These are phyloP conservation scores for Acer saccharum DNA, from an alignment of 345 rosid species.

Conservation along the genomic window DNA sequence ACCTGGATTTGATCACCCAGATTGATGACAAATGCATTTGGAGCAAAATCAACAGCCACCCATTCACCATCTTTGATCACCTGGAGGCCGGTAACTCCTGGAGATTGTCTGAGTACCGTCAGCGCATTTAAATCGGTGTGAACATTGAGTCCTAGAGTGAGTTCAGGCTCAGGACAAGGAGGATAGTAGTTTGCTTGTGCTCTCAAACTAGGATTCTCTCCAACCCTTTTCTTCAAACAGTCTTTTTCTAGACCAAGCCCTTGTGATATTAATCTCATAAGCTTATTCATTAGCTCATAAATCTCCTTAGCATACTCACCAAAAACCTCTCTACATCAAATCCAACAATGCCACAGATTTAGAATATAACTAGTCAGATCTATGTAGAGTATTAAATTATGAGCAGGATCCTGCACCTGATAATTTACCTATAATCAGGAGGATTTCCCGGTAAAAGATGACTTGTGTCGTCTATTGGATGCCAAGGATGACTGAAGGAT, in stretches of 20 bases:
- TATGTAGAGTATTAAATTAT: not conserved
- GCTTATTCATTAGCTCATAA: slow-evolving; percentile 17
- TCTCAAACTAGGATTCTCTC: slow-evolving; percentile 1
- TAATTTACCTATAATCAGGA: slow-evolving; percentile 15
- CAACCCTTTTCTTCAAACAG: slow-evolving; percentile 8
- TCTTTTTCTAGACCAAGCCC: slow-evolving; percentile 26
- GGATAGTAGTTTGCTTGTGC: slow-evolving; percentile 28
- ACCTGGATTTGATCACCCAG: slow-evolving; percentile 34
- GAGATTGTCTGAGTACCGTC: slow-evolving; percentile 22
- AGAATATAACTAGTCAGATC: not conserved
- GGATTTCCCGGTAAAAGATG: slow-evolving; percentile 25
- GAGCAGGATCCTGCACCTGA: not conserved
- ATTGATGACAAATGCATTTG: slow-evolving; percentile 31
- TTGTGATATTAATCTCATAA: slow-evolving; percentile 28
- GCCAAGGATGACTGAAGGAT: slow-evolving; percentile 21
- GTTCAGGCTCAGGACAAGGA: slow-evolving; percentile 32
- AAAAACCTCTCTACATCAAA: slow-evolving; percentile 13
- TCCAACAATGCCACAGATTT: not conserved
- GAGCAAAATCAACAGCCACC: slow-evolving; percentile 21
- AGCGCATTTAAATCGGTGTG: slow-evolving; percentile 25
- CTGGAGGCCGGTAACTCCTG: slow-evolving; percentile 28
- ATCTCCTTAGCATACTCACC: slow-evolving; percentile 27
- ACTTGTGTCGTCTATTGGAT: slow-evolving; percentile 15
- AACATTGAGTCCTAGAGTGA: slow-evolving; percentile 27
- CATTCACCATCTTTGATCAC: slow-evolving; percentile 35